These are phyloP conservation scores for Phylloporus scabripes DNA, from an alignment of 768 basidiomycete species.

Conservation along the genomic window DNA sequence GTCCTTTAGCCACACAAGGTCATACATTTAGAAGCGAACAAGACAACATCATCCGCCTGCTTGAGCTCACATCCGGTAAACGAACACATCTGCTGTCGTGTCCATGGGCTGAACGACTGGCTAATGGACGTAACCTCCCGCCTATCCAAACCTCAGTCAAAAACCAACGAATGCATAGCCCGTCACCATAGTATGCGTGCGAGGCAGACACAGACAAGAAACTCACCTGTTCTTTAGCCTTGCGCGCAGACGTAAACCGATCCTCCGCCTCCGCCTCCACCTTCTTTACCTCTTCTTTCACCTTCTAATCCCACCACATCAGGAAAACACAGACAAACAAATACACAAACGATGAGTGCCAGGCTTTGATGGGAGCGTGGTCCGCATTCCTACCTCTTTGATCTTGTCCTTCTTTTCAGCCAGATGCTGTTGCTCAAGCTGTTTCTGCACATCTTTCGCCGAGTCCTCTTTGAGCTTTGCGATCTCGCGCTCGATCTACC, in stretches of 20 bases:
- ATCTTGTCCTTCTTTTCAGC: not conserved
- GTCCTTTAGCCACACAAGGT: not conserved
- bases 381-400: slow-evolving; percentile 8
- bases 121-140: slow-evolving; percentile 6
- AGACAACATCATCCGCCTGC: not conserved
- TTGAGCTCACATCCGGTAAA: not conserved
- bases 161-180: not conserved
- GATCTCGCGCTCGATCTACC: slow-evolving; percentile 21
- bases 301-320: not conserved
- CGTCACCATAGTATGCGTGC: not conserved
- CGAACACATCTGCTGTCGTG: not conserved
- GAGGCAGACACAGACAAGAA: not conserved
- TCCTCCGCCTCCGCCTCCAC: slow-evolving; percentile 4
- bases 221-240: slow-evolving; percentile 9
- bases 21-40: not conserved
- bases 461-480: slow-evolving; percentile 20
- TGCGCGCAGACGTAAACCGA: not conserved
- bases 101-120: not conserved
- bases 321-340: not conserved
- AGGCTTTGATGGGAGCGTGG: not conserved
- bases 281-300: not conserved
- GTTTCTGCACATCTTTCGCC: slow-evolving; percentile 17
- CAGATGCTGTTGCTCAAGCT: slow-evolving; percentile 15
- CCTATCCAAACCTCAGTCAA: not conserved
- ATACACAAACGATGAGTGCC: not conserved